A percentile compares a stretch with the other conserved stretches of the same genome.
Conservation (phyloP, 2,329 filamentous ascomycete genomes). For the Botrytis galanthina region DNA sequence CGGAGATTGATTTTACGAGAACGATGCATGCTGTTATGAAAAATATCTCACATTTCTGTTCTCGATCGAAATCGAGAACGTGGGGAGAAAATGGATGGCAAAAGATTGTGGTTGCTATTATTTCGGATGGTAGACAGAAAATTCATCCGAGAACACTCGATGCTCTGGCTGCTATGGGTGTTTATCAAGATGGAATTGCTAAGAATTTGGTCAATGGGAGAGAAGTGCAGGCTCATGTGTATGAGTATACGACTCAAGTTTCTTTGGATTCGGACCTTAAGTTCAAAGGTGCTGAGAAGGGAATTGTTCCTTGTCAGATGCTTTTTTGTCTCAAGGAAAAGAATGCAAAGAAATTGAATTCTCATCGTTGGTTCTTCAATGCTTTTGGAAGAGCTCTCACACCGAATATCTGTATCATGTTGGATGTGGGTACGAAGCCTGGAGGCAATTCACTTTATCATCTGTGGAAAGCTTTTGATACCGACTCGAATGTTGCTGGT, state of each 20-base stretch:
- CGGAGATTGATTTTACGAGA: constrained; percentile 92
- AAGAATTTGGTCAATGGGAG: constrained; percentile 98
- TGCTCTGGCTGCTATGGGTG: constrained; percentile 91
- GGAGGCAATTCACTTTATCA: constrained; percentile 91
- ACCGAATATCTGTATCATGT: constrained; percentile 93
- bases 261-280: constrained; percentile 93
- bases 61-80: constrained; percentile 83
- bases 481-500: constrained; percentile 93
- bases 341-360: constrained; percentile 97
- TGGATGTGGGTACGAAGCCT: constrained; percentile 94
- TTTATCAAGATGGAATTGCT: constrained; percentile 96
- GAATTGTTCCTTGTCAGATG: constrained; percentile 96
- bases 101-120: constrained; percentile 97
- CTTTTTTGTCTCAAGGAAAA: constrained; percentile 98
- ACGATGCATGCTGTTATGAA: constrained; percentile 99
- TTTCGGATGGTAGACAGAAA: constrained; percentile 89
- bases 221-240: constrained; percentile 93
- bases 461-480: constrained; percentile 98
- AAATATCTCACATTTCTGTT: constrained; percentile 96
- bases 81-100: constrained; percentile 99
- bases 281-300: constrained; percentile 99
- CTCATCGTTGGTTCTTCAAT: constrained; percentile 99
- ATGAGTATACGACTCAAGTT: constrained; percentile 98
- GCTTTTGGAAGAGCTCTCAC: constrained; percentile 90
- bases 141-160: constrained; percentile 93